phyloP scores from a whole-genome alignment of 208 protist genomes.

The Leishmania aethiopica region DNA sequence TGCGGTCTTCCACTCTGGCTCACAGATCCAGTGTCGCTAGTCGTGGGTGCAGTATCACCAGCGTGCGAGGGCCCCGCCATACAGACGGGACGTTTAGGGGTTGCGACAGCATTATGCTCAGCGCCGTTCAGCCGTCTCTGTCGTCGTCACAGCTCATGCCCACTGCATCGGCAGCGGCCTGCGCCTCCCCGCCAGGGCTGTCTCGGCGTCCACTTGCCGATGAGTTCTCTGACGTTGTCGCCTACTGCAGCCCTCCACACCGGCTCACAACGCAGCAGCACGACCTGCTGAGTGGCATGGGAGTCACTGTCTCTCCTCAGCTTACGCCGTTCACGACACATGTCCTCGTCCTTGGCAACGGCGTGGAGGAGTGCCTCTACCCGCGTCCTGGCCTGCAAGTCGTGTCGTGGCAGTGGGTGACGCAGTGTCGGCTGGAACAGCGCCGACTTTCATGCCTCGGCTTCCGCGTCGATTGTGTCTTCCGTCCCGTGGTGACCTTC shows the following conservation, averaged over 20 bases:
- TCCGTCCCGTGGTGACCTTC: conserved; percentile 57
- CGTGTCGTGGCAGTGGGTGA: conserved; percentile 60
- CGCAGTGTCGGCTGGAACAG: conserved; percentile 38
- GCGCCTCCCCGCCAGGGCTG: background rate
- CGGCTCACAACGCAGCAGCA: conserved; percentile 13
- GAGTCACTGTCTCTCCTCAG: conserved; percentile 16
- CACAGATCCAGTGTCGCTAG: conserved; percentile 5
- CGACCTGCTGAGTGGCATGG: conserved; percentile 24
- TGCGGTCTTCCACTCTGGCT: conserved; percentile 4
- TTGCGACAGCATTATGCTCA: background rate
- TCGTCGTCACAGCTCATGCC: conserved; percentile 16
- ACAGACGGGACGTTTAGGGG: background rate
- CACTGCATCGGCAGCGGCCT: background rate
- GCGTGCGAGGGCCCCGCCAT: background rate
- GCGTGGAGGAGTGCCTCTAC: conserved; percentile 38
- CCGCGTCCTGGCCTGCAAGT: conserved; percentile 62
- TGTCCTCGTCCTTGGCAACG: conserved; percentile 36
- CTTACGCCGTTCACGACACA: conserved; percentile 53
- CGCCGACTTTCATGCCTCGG: conserved; percentile 34
- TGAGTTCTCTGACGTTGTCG: conserved; percentile 45
- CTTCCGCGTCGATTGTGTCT: conserved; percentile 41
- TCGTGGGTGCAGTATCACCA: background rate
- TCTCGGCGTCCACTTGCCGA: conserved; percentile 14
- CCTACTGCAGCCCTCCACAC: conserved; percentile 24
- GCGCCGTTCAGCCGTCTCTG: conserved; percentile 19